Conservation (phyloP, 768 basidiomycete genomes). For the Trametes elegans region DNA sequence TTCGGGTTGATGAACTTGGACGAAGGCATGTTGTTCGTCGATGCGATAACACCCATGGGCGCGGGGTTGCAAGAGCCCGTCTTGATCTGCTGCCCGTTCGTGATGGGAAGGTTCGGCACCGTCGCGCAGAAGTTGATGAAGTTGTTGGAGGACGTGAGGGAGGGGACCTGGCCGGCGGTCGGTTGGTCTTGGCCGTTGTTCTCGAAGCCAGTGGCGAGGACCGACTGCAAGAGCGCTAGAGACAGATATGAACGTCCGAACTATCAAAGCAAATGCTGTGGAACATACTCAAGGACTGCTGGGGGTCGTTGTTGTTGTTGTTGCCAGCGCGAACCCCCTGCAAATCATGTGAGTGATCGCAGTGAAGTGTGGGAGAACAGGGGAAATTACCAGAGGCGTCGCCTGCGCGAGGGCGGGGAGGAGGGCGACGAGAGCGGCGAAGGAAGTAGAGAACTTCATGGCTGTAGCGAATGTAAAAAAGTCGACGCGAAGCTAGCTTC, state of each 20-base stretch:
- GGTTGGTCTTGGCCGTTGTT: conserved; percentile 44
- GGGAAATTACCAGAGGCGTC: conserved; percentile 23
- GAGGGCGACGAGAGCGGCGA: conserved; percentile 40
- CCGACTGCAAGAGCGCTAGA: conserved; percentile 40
- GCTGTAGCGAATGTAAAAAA: conserved; percentile 28
- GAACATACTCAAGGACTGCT: conserved; percentile 41
- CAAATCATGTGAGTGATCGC: background rate
- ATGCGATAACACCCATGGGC: conserved; percentile 61
- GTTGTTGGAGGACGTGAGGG: conserved; percentile 62
- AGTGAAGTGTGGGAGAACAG: background rate
- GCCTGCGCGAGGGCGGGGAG: conserved; percentile 37
- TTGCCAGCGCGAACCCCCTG: conserved; percentile 9
- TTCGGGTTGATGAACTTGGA: conserved; percentile 50
- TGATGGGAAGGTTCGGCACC: conserved; percentile 49
- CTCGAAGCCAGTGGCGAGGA: conserved; percentile 53
- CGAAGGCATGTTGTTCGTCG: conserved; percentile 50
- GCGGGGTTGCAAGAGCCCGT: conserved; percentile 44
- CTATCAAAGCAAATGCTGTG: background rate
- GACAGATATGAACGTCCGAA: background rate
- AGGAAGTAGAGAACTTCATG: conserved; percentile 51
- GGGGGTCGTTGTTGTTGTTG: conserved; percentile 36
- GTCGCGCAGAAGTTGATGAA: conserved; percentile 67
- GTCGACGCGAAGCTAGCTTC: conserved; percentile 28
- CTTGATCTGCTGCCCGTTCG: conserved; percentile 54
- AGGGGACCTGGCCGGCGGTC: conserved; percentile 47